Conservation (phyloP, 2,329 filamentous ascomycete species). For the Rutstroemia sp. region DNA sequence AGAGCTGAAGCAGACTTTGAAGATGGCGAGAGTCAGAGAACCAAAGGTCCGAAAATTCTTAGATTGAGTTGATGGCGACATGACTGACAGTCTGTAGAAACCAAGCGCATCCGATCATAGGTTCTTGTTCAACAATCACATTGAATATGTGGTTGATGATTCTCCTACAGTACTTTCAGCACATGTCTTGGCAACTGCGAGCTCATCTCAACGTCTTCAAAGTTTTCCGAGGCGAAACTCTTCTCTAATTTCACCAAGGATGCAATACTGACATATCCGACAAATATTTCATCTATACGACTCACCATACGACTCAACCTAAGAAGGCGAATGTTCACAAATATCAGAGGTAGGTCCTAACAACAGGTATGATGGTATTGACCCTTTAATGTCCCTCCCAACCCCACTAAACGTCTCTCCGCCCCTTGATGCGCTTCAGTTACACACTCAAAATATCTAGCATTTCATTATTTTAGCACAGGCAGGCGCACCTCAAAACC, state of each 20-base stretch:
- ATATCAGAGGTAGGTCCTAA: constrained; percentile 19
- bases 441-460: constrained; percentile 15
- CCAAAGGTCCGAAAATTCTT: constrained; percentile 19
- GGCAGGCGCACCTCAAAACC: constrained; percentile 13
- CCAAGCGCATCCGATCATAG: constrained; percentile 27
- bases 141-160: not conserved
- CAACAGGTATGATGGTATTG: constrained; percentile 21
- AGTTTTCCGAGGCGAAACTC: constrained; percentile 1
- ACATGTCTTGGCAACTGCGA: not conserved
- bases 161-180: not conserved
- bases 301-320: not conserved
- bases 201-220: not conserved
- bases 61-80: not conserved
- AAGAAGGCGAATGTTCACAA: not conserved
- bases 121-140: too few species aligned
- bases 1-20: constrained; percentile 22
- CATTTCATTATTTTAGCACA: constrained; percentile 16
- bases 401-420: constrained; percentile 9
- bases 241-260: not conserved
- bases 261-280: not conserved
- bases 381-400: constrained; percentile 4
- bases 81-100: constrained; percentile 23
- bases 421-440: constrained; percentile 15
- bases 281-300: not conserved
- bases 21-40: constrained; percentile 12